phyloP scores from a whole-genome alignment of 495 filamentous ascomycete species.

The Gamarada debralockiae region DNA sequence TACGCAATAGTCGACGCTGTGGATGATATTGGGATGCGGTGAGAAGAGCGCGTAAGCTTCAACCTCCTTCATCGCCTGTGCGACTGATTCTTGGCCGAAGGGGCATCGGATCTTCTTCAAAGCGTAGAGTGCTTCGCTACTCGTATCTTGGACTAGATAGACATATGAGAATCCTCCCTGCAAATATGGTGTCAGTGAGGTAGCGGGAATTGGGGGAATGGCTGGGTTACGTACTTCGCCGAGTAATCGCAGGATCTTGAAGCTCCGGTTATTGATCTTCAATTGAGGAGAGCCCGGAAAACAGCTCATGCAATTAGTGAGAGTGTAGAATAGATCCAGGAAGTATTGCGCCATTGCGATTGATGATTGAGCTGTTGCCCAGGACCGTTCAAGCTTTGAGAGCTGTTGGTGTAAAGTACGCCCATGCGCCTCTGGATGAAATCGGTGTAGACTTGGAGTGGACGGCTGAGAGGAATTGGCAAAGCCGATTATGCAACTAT shows the following conservation, averaged over 20 bases:
- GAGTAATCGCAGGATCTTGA: conserved; percentile 89
- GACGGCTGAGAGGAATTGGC: too few relatives aligned
- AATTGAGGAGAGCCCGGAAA: conserved; percentile 90
- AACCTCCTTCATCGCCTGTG: conserved; percentile 91
- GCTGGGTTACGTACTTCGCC: conserved; percentile 63
- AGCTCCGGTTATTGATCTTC: conserved; percentile 90
- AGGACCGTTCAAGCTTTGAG: conserved; percentile 2
- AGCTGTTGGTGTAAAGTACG: neutral
- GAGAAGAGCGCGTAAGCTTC: conserved; percentile 92
- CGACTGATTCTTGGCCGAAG: conserved; percentile 93
- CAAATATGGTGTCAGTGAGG: conserved; percentile 1
- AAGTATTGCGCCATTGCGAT: conserved; percentile 76
- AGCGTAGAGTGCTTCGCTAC: conserved; percentile 77
- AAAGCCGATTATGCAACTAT: too few relatives aligned
- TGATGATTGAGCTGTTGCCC: conserved; percentile 11
- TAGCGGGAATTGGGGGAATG: neutral
- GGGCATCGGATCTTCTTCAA: conserved; percentile 98
- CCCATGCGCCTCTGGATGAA: too few relatives aligned
- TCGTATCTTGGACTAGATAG: conserved; percentile 92
- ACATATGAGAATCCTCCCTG: conserved; percentile 97
- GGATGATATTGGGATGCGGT: conserved; percentile 81
- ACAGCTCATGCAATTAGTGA: conserved; percentile 92
- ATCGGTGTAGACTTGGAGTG: too few relatives aligned
- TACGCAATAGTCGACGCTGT: conserved; percentile 76
- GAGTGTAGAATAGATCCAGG: conserved; percentile 82